Base-by-base conservation (phyloP, 75 land plant species). In the Picea glauca region DNA sequence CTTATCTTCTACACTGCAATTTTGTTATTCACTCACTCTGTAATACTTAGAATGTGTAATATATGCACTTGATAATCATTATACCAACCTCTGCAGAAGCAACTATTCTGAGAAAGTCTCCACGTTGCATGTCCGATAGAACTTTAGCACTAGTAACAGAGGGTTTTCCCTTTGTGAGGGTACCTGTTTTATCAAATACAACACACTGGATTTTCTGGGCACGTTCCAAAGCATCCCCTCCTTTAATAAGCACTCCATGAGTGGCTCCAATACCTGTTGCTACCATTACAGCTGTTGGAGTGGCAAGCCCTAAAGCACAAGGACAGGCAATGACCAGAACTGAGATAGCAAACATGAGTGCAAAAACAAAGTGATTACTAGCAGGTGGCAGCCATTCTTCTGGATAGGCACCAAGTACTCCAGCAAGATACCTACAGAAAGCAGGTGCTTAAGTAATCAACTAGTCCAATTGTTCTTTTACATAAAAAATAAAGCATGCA, bases 211-310 rank as follows among this genome's bases (percentile, higher is more conserved):
- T 93, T 88, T 90, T 90, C 61, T 93, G 92, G 13, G 99, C 95
- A 78, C 88, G 89, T 76, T 96, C 93, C 70, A 96, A 83, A 21
- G 99, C 98, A 76, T 88, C 91, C n/a, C 98, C 99, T 23, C 99
- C 99, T 76, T 96, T 96, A 38, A 96, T 96, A 13, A 96, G 84
- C 32, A 96, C 94, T 60, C 99, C 99, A 79, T 86, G 88, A 38
- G 87, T 82, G 77, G 99, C 99, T 81, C 99, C 99, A 72, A 94
- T 92, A 60, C 99, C 99, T 46, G 98, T 91, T 21, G 92, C 95
- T 80, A 96, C 99, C 99, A 96, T 96, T 13, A 96, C 92, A 20
- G 99, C 99, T 18, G 99, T 96, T 13, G 99, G 99, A 31, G 99
- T 96, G 58, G 99, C 99, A 11, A 96, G 88, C 26, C 99, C 99